These are phyloP conservation scores for Tilletia setariae DNA, from an alignment of 1,284 basidiomycete genomes.

Conservation along the genomic window DNA sequence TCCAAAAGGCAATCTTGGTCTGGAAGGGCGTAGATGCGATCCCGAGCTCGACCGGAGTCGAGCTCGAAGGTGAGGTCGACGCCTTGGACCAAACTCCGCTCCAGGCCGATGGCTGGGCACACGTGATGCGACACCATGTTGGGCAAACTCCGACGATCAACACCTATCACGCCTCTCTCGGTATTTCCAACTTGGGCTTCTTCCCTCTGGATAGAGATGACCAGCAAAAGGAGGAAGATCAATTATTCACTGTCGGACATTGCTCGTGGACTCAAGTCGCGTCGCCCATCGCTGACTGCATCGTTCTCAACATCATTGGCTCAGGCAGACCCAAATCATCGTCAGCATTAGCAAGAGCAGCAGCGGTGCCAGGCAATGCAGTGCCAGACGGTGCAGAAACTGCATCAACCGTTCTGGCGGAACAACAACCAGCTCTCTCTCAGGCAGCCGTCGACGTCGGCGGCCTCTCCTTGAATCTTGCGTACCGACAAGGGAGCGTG, in stretches of 20 bases:
- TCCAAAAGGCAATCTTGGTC: background rate
- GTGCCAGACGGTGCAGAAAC: background rate
- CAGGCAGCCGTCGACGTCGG: background rate
- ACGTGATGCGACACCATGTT: background rate
- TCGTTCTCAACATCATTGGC: background rate
- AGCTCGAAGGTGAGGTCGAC: background rate
- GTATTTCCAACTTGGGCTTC: background rate
- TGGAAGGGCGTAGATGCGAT: background rate
- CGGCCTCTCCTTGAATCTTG: background rate
- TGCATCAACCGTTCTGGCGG: background rate
- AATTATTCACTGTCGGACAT: background rate
- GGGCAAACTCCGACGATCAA: background rate
- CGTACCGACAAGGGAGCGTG: background rate
- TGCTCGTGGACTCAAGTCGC: background rate
- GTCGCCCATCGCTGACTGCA: background rate
- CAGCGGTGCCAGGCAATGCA: background rate
- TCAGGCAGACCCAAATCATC: background rate
- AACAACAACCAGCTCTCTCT: background rate
- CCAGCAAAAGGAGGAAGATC: background rate
- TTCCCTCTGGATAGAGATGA: background rate
- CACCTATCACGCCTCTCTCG: background rate
- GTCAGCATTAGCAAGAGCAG: background rate
- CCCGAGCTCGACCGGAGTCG: background rate
- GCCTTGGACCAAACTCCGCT: background rate
- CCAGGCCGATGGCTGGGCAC: background rate